phyloP scores from a whole-genome alignment of 106 monocot genomes.

The Iris macrosiphon region DNA sequence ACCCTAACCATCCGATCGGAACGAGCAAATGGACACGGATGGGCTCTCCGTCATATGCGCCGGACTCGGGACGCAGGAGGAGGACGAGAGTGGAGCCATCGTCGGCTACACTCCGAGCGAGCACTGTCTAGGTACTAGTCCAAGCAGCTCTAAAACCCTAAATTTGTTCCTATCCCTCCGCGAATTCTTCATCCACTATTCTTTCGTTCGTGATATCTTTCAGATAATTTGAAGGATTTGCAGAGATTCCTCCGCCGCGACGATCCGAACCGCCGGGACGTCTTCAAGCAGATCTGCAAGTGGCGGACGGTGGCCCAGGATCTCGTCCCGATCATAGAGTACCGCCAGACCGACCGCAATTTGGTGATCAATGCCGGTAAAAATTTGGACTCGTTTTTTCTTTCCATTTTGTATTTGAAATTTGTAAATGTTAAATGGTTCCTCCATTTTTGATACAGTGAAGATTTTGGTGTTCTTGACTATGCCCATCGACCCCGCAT shows the following conservation, averaged over 20 bases:
- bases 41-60: conserved; percentile 3
- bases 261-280: conserved; percentile 50
- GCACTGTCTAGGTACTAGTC: conserved; percentile 2
- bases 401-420: neutral
- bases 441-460: conserved; percentile 35
- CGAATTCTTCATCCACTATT: neutral
- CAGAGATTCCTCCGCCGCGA: conserved; percentile 85
- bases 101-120: neutral
- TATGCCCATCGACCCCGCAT: conserved; percentile 77
- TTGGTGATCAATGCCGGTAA: conserved; percentile 59
- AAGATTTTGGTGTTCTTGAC: conserved; percentile 95
- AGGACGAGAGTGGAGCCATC: conserved; percentile 3
- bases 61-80: conserved; percentile 6
- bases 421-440: neutral
- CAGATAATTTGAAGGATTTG: conserved; percentile 93
- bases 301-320: conserved; percentile 73
- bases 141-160: conserved; percentile 1
- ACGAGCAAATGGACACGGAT: conserved; percentile 3
- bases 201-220: neutral
- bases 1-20: neutral
- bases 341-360: conserved; percentile 52
- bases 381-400: neutral
- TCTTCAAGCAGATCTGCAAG: conserved; percentile 95
- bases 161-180: no score
- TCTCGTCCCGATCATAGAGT: conserved; percentile 69